Base-by-base conservation (phyloP, 805 yeast species). In the Dipodascus geniculatus region DNA sequence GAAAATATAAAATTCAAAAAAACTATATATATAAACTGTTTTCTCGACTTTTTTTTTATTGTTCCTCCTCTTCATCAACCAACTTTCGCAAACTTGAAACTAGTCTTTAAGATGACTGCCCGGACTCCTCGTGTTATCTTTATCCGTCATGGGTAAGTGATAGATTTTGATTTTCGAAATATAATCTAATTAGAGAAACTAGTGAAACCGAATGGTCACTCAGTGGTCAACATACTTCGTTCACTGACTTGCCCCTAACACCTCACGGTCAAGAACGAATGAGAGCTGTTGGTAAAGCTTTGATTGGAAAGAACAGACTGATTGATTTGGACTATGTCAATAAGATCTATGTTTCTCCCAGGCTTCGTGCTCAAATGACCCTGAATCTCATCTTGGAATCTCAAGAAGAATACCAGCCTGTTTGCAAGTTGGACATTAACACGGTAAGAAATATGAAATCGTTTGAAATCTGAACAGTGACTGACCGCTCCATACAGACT, bases 161-260 rank as follows among this genome's bases (percentile, higher is more conserved):
- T 23, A 3, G 20, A 38, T 38, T 38, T 28, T 11, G 11, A 28
- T 6, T 28, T 11, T 28, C 11, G 33, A 17, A 24, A 50, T 24
- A 28, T n/a, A 22, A 35, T 20, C 50, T 23, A 22, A 22, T 42
- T 11, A 20, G n/a, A 49, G 3, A 48, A 16, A 4, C 9, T 28
- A 68, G 79, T 24, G 96, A 90, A 71, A 90, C 98, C 1, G 95
- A 83, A 68, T 90, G 98, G 98, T 90, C 97, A 49, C 82, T 85
- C 63, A 77, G 89, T 1, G 98, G 98, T 23, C 96, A 87, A 66
- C 84, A 87, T 70, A 91, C 98, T 2, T 87, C 96, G 1, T 59
- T 74, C 48, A 91, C 98, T 0, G 97, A 91, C 61, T 65, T 91
- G 17, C 81, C 81, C 8, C 76, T 91, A 63, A 87, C 96, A 0